These are phyloP conservation scores for Elsinoe batatas DNA, from an alignment of 2,329 filamentous ascomycete genomes.

Conservation along the genomic window DNA sequence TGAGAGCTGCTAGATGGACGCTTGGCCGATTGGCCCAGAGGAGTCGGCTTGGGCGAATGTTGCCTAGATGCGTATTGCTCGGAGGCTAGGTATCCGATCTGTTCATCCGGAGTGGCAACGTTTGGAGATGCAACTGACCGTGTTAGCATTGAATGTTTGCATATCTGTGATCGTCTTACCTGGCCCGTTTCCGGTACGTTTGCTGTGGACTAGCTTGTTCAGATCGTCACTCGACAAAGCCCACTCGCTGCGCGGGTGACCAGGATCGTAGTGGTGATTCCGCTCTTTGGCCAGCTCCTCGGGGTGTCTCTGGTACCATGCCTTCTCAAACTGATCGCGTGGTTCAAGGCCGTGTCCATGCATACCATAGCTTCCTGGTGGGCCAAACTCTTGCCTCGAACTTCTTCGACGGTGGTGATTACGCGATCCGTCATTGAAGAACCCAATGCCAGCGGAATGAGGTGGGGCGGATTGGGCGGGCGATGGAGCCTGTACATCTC, in stretches of 20 bases:
- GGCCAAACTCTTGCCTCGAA: constrained; percentile 58
- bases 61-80: constrained; percentile 76
- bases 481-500: constrained; percentile 91
- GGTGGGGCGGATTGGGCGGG: constrained; percentile 49
- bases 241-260: constrained; percentile 58
- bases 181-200: constrained; percentile 41
- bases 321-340: constrained; percentile 75
- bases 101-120: constrained; percentile 73
- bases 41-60: constrained; percentile 51
- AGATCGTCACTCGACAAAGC: constrained; percentile 82
- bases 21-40: constrained; percentile 28
- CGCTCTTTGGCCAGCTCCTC: constrained; percentile 73
- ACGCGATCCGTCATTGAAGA: constrained; percentile 43
- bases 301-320: constrained; percentile 88
- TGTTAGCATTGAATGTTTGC: constrained; percentile 10
- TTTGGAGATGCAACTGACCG: constrained; percentile 52
- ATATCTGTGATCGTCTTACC: constrained; percentile 30
- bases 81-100: constrained; percentile 77
- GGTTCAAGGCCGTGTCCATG: constrained; percentile 73
- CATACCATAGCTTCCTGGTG: constrained; percentile 84
- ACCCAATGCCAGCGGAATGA: constrained; percentile 39
- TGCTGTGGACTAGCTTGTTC: constrained; percentile 77
- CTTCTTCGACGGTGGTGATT: constrained; percentile 58
- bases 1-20: constrained; percentile 29
- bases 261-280: constrained; percentile 52